Conservation (phyloP, 441 rosid genomes). For the Theobroma grandiflorum region DNA sequence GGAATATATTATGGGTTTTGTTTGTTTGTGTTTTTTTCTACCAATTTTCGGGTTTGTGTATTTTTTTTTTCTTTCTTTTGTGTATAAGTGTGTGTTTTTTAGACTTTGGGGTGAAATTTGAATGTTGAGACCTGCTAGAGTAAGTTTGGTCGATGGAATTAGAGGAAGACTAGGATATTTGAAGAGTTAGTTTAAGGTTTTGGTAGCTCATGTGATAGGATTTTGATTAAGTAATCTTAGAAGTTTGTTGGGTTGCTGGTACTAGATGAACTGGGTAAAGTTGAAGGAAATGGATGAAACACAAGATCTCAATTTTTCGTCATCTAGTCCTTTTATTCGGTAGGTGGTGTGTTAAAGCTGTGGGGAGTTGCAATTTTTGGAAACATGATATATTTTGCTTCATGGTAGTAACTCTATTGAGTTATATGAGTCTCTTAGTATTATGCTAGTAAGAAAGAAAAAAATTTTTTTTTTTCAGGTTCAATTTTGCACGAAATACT, state of each 20-base stretch:
- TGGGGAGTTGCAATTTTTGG: background rate
- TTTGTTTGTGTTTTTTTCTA: background rate
- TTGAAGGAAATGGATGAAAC: background rate
- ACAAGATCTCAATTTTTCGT: background rate
- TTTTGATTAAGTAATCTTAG: slow-evolving; percentile 7
- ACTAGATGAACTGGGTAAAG: background rate
- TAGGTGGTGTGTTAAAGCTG: background rate
- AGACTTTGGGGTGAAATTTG: background rate
- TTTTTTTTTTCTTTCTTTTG: background rate
- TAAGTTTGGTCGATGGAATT: slow-evolving; percentile 21
- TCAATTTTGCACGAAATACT: background rate
- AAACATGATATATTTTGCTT: background rate
- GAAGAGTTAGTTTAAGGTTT: background rate
- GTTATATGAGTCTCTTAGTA: background rate
- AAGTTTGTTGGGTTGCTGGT: background rate
- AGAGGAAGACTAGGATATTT: background rate
- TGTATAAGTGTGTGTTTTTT: slow-evolving; percentile 15
- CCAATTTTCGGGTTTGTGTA: background rate
- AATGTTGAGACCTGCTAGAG: slow-evolving; percentile 1
- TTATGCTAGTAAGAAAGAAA: background rate
- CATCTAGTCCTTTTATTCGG: background rate
- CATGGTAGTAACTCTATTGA: background rate
- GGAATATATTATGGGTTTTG: background rate
- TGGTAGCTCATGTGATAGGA: background rate
- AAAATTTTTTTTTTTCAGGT: background rate